Conservation (phyloP, 352 stramenopile genomes). For the Globisporangium solare region DNA sequence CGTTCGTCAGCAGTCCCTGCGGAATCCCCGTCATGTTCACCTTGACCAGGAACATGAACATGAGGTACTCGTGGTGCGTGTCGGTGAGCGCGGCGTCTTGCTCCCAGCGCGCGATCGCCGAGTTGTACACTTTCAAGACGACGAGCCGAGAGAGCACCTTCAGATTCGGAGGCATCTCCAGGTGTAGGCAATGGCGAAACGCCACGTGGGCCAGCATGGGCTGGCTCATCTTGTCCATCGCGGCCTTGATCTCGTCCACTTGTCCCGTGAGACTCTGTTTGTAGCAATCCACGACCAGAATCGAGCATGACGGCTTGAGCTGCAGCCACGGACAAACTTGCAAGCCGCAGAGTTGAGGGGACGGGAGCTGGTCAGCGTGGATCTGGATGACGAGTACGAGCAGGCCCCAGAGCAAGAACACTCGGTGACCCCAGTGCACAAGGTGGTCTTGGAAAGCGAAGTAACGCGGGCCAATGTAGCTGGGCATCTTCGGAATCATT, state of each 20-base stretch:
- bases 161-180: conserved; percentile 14
- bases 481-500: neutral
- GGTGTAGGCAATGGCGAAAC: conserved; percentile 10
- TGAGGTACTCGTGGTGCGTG: conserved; percentile 7
- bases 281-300: conserved; percentile 12
- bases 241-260: conserved; percentile 7
- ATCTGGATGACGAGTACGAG: conserved; percentile 2
- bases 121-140: conserved; percentile 23
- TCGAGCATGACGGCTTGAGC: conserved; percentile 12
- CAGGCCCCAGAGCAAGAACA: conserved; percentile 10
- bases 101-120: conserved; percentile 15
- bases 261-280: conserved; percentile 10
- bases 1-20: conserved; percentile 4
- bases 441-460: conserved; percentile 9
- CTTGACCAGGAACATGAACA: conserved; percentile 9
- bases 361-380: conserved; percentile 8
- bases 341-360: conserved; percentile 4
- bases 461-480: conserved; percentile 2
- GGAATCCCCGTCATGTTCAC: conserved; percentile 15
- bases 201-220: conserved; percentile 8
- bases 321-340: conserved; percentile 10
- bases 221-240: conserved; percentile 10
- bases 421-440: conserved; percentile 8
- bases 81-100: conserved; percentile 15
- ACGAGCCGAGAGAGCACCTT: conserved; percentile 2